These are phyloP conservation scores for Scedosporium apiospermum DNA, from an alignment of 2,329 filamentous ascomycete species.

Conservation along the genomic window DNA sequence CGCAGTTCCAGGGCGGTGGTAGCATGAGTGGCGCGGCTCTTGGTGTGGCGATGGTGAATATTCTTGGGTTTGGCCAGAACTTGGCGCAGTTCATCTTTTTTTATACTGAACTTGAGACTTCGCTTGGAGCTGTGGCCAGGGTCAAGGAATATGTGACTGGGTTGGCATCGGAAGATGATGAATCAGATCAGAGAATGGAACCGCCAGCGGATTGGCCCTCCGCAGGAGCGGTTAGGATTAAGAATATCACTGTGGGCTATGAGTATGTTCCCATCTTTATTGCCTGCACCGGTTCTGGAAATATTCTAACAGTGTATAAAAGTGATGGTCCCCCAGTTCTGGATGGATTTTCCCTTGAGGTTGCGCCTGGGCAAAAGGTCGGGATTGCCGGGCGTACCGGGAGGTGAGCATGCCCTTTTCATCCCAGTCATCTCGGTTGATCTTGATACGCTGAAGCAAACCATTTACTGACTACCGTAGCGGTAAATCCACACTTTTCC, in stretches of 20 bases:
- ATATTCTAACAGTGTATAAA: no score
- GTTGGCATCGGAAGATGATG: neutral
- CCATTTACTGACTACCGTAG: neutral
- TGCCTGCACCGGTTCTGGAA: no score
- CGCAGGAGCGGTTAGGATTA: neutral
- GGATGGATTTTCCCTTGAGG: neutral
- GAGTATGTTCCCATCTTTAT: no score
- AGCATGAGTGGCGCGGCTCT: no score
- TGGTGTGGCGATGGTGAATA: no score
- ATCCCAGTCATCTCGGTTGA: neutral
- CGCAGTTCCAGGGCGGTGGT: no score
- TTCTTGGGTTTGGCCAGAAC: no score
- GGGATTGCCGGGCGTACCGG: neutral
- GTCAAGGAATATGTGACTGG: neutral
- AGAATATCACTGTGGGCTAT: neutral
- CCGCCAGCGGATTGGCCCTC: neutral
- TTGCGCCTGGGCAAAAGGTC: neutral
- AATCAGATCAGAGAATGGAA: neutral
- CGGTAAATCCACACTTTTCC: neutral
- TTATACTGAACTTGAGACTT: neutral
- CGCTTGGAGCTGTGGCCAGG: neutral
- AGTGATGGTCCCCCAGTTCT: neutral
- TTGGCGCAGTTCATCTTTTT: no score
- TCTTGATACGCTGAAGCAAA: no score
- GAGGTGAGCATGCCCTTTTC: neutral